Evolutionary conservation across 2,329 filamentous ascomycete genomes (phyloP), one percentile per base, ranked within the genome.

Genomic region (Eutypella sp.): DNA sequence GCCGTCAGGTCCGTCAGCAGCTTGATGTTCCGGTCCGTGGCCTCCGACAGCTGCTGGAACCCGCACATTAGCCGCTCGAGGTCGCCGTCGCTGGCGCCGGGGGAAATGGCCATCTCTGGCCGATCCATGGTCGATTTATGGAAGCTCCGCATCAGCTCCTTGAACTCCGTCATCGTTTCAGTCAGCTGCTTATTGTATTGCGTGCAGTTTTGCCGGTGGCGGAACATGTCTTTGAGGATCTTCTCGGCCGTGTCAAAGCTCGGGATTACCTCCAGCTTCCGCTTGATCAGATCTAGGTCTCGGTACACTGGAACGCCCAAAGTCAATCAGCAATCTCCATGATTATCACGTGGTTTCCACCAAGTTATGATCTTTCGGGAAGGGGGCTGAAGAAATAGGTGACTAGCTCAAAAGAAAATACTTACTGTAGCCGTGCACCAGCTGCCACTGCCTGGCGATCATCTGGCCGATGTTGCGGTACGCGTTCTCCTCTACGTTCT

Each of bases 151-250:
- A 19, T 15, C 13, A 19, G 25, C 15, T 39, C 31, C 33, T 25
- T 24, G 7, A 38, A 29, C 16, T 27, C 42, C 15, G 13, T 13
- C 23, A 27, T 8, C 11, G 33, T 44, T 10, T 39, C 42, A 16
- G 29, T 22, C 11, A 44, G 4, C 20, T 38, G 31, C 9, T 38
- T 44, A 13, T 34, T 18, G 38, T 24, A 45, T 29, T 25, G 38
- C 9, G 29, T 20, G 38, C 38, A 45, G 27, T 41, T 45, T 38
- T 45, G 38, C n/a, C 44, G 24, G 29, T 45, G 44, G 10, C 20
- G 18, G 29, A 45, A 45, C 13, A 45, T 24, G 18, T 41, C 38
- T 22, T 45, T 36, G 15, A 45, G 25, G 6, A 45, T 13, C 44
- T 31, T 23, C 44, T 45, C 38, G 8, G 44, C 44, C 4, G 37